phyloP scores from a whole-genome alignment of 805 yeast genomes.

The Barnettozyma botsteinii region DNA sequence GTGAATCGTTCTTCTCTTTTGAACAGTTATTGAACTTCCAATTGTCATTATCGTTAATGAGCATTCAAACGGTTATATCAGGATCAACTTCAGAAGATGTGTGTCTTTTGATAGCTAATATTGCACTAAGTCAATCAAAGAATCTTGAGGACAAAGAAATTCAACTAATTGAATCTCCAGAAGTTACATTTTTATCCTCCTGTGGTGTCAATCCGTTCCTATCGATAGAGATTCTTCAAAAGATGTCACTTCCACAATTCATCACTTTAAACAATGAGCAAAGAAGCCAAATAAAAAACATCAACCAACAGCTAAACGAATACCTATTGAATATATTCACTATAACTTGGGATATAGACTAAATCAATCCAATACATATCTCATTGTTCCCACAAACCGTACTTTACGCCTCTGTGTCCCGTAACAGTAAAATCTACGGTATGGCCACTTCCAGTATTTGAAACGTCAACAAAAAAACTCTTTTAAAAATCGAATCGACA shows the following conservation, averaged over 20 bases:
- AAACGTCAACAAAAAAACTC: slow-evolving; percentile 15
- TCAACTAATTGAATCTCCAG: slow-evolving; percentile 1
- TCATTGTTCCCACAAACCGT: too few relatives aligned
- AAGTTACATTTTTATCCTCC: slow-evolving; percentile 6
- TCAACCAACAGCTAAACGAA: not conserved
- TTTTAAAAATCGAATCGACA: not conserved
- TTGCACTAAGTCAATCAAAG: not conserved
- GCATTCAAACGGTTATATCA: slow-evolving; percentile 2
- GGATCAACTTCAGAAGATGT: not conserved
- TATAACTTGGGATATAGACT: slow-evolving; percentile 9
- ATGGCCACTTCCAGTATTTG: slow-evolving; percentile 3
- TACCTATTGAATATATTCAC: slow-evolving; percentile 4
- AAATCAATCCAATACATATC: not conserved
- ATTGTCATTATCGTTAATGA: slow-evolving; percentile 13
- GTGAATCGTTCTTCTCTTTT: not conserved
- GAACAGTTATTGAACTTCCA: slow-evolving; percentile 13
- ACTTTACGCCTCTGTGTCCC: slow-evolving; percentile 3
- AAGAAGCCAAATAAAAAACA: slow-evolving; percentile 3
- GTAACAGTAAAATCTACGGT: slow-evolving; percentile 1
- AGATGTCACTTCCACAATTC: slow-evolving; percentile 7
- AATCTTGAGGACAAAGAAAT: not conserved
- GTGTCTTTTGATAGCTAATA: slow-evolving; percentile 8
- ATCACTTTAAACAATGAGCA: slow-evolving; percentile 1
- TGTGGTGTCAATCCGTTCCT: slow-evolving; percentile 18
- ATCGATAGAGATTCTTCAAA: slow-evolving; percentile 6